These are phyloP conservation scores for Geotrichum reessii DNA, from an alignment of 1,139 yeast genomes.

Conservation along the genomic window DNA sequence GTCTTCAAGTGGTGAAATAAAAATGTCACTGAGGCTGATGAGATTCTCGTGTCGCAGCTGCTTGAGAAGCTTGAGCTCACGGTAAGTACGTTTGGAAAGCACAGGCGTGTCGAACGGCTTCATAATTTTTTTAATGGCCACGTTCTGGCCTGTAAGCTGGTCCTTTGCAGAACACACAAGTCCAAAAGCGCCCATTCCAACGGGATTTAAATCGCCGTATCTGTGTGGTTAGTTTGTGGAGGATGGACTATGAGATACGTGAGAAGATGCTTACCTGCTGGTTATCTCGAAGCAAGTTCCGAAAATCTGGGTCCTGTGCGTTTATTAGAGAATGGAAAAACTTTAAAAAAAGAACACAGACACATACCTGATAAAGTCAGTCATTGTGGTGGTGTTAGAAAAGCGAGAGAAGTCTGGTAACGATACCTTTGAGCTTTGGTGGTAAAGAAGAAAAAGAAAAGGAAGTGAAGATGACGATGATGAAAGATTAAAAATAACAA, in stretches of 20 bases:
- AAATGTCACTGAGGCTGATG: conserved; percentile 88
- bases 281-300: conserved; percentile 68
- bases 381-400: conserved; percentile 22
- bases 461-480: neutral
- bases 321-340: conserved; percentile 20
- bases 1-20: conserved; percentile 91
- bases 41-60: conserved; percentile 92
- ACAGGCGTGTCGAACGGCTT: conserved; percentile 95
- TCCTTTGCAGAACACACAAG: conserved; percentile 95
- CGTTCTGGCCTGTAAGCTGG: conserved; percentile 83
- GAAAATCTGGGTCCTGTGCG: conserved; percentile 45
- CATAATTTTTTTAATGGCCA: conserved; percentile 96
- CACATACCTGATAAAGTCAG: conserved; percentile 30
- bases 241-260: neutral
- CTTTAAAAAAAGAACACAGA: neutral
- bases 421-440: neutral
- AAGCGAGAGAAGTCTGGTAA: neutral
- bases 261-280: conserved; percentile 34
- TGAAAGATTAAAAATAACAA: conserved; percentile 1
- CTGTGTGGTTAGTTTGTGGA: conserved; percentile 38
- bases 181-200: conserved; percentile 99
- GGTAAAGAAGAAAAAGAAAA: neutral
- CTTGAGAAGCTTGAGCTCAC: conserved; percentile 88
- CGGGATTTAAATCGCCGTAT: conserved; percentile 89
- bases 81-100: conserved; percentile 89